Percentiles rank a stretch among this genome's conserved stretches.
Evolutionary conservation across 768 basidiomycete species (phyloP).

Genomic region (Boletus vinaceobasis): DNA sequence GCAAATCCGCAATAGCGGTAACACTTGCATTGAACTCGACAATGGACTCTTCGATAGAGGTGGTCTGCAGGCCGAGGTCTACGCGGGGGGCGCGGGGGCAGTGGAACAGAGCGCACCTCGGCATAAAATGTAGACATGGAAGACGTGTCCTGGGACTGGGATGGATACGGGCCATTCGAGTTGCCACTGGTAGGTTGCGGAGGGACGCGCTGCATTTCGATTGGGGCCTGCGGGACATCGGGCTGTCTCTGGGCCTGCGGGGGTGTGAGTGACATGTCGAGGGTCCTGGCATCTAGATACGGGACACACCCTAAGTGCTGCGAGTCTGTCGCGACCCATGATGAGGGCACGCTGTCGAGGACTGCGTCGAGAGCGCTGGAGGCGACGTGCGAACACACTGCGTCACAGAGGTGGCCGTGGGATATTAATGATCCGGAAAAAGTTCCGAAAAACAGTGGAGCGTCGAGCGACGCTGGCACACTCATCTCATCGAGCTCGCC

Average conservation of each 20-base stretch:
- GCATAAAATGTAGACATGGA: conserved; percentile 34
- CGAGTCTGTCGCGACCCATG: conserved; percentile 74
- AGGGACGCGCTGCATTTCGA: conserved; percentile 26
- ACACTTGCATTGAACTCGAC: conserved; percentile 45
- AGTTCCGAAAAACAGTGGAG: neutral
- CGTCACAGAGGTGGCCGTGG: conserved; percentile 7
- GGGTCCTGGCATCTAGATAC: conserved; percentile 31
- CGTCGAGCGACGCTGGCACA: neutral
- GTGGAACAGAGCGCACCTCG: conserved; percentile 19
- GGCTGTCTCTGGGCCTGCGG: conserved; percentile 54
- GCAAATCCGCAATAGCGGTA: conserved; percentile 44
- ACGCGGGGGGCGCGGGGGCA: neutral
- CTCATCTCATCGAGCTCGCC: conserved; percentile 9
- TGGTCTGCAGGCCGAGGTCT: conserved; percentile 34
- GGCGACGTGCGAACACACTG: neutral
- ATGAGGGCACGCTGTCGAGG: neutral
- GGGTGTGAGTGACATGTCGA: conserved; percentile 39
- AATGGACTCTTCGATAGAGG: conserved; percentile 47
- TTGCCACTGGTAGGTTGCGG: conserved; percentile 2
- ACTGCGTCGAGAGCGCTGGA: neutral
- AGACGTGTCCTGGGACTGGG: conserved; percentile 14
- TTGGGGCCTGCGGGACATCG: conserved; percentile 20
- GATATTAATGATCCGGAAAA: conserved; percentile 5
- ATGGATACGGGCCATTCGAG: conserved; percentile 2
- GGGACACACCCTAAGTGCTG: conserved; percentile 72